Base-by-base conservation (phyloP, 1,139 yeast genomes). In the Geotrichum phurueaensis region DNA sequence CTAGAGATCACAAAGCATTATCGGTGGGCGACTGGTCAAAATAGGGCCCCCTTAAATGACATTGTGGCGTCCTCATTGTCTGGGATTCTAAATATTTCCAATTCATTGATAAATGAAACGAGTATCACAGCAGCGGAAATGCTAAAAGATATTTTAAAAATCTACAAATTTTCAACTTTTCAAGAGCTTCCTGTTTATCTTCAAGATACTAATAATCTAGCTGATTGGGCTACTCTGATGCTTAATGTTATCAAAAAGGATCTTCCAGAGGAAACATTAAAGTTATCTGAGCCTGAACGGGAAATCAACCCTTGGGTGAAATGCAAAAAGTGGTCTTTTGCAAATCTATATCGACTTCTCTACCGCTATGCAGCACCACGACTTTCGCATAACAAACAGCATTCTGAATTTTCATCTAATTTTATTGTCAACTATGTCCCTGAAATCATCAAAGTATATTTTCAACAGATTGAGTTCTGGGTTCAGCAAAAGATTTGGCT, bases 281-380 rank as follows among this genome's bases (percentile, higher is more conserved):
- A 75, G 5, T 67, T 78, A 15, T 84, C 82, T 49, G 76, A 73
- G 50, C 81, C 78, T 25, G 82, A 79, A 25, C 77, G 86, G 63
- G 77, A 74, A 56, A 63, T 68, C 18, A 76, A 78, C 64, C 79
- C 86, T 7, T 84, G 88, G 87, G 82, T 80, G 45, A 92, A 90
- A 73, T 83, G 94, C 64, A 89, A 90, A 73, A 94, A 94, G 72
- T 92, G 99, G 97, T 84, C 96, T 0, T 85, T 85, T 68, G 91
- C 89, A 47, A 90, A 90, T 70, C 73, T 92, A 56, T 82, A 81
- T 68, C 82, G 96, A 65, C 73, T 91, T 18, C 89, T 87, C 69
- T 81, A 80, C 61, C 79, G 95, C 66, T 91, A 89, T 71, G 91
- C 89, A 1, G 81, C 86, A 7, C 68, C 65, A 25, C 62, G 67